These are phyloP conservation scores for Vicia faba DNA, from an alignment of 306 rosid species.

Conservation along the genomic window DNA sequence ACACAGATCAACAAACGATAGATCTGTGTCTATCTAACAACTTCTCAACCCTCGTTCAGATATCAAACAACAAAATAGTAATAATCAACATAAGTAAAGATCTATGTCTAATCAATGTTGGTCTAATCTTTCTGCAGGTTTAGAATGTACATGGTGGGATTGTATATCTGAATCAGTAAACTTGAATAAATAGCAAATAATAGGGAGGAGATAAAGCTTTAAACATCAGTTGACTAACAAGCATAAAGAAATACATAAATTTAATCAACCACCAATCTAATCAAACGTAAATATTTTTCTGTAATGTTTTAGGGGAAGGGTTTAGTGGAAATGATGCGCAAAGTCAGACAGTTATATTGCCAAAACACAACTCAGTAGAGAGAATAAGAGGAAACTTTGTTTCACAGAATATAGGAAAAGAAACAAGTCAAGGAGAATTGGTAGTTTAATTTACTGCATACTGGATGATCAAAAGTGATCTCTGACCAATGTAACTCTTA, in stretches of 20 bases:
- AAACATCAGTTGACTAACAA: constrained; percentile 10
- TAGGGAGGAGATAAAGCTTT: constrained; percentile 2
- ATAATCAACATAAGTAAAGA: not conserved
- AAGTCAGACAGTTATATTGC: not conserved
- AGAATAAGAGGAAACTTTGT: not conserved
- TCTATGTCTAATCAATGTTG: not conserved
- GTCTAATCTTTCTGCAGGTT: constrained; percentile 1
- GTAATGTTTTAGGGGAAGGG: not conserved
- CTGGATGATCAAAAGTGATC: not conserved
- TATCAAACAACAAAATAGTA: constrained; percentile 26
- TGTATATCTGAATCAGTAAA: constrained; percentile 22
- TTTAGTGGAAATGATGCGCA: not conserved
- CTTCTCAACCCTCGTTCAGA: not conserved
- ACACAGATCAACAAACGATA: not conserved
- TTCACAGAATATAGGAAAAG: not conserved
- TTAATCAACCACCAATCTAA: constrained; percentile 1
- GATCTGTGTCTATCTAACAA: constrained; percentile 9
- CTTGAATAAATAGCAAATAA: constrained; percentile 1
- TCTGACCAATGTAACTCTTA: constrained; percentile 4
- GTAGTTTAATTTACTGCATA: not conserved
- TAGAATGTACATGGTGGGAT: constrained; percentile 8
- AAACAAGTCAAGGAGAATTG: not conserved
- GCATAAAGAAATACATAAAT: not conserved
- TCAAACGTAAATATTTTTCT: not conserved
- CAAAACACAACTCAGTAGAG: not conserved